Conservation (phyloP, 192 early-diverging fungal species). For the Rhizophagus sp. region DNA sequence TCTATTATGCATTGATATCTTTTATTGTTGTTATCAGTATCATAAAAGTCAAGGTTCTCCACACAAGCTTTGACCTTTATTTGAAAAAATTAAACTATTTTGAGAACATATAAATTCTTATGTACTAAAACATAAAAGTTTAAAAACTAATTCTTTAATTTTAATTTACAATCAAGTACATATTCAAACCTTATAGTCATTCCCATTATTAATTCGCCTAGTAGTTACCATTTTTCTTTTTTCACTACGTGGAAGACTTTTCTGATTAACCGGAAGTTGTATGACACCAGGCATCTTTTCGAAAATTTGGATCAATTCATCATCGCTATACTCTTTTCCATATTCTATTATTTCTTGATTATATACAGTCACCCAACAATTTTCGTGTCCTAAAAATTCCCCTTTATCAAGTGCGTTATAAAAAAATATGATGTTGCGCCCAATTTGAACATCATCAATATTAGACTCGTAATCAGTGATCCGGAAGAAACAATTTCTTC, state of each 20-base stretch:
- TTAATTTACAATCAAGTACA: neutral
- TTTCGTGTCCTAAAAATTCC: constrained; percentile 18
- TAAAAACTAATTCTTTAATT: too few species aligned
- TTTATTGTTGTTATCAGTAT: constrained; percentile 2
- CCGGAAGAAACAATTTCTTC: neutral
- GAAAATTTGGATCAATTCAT: constrained; percentile 12
- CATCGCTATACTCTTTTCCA: constrained; percentile 1
- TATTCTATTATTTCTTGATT: constrained; percentile 6
- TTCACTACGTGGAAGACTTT: constrained; percentile 1
- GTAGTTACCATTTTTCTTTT: constrained; percentile 8
- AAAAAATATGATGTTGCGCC: constrained; percentile 18
- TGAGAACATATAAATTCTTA: too few species aligned
- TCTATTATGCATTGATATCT: constrained; percentile 22
- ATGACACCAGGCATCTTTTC: constrained; percentile 21
- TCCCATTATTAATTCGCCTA: constrained; percentile 8
- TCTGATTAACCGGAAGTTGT: constrained; percentile 14
- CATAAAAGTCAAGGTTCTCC: neutral
- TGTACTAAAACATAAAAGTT: too few species aligned
- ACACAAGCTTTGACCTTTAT: too few species aligned
- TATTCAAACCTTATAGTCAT: constrained; percentile 26
- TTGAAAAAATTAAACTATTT: too few species aligned
- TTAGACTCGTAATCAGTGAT: neutral
- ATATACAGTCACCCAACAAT: neutral
- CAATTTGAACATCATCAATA: constrained; percentile 2
- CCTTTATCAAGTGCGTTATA: constrained; percentile 7